Evolutionary conservation across 768 basidiomycete species (phyloP), one percentile per base, ranked within the genome.

Genomic region (Trametes villosa): DNA sequence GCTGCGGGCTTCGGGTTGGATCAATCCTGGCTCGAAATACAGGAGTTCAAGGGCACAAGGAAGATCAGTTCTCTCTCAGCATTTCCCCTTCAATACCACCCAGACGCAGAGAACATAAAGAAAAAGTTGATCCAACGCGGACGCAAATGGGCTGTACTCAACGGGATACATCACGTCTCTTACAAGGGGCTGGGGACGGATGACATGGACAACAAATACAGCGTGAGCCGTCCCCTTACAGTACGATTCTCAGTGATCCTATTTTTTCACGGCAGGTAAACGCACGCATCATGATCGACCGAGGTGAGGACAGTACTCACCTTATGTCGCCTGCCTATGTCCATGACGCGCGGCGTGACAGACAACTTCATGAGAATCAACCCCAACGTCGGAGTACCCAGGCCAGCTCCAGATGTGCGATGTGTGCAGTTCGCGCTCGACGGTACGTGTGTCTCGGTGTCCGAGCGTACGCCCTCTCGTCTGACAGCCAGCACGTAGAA

Each of bases 251-350:
- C 20, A n/a, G 8, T 47, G 1, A 22, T n/a, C n/a, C 20, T 15
- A 27, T n/a, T 18, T 24, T 36, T 11, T 0, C n/a, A 15, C 9
- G 15, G 15, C 59, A 86, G 85, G 77, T 86, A 40, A 79, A 76
- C 41, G 79, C 84, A 42, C 76, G 86, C 18, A 80, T 87, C 55
- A 86, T 88, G 84, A 73, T 88, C 42, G 86, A 88, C 66, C 71
- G 83, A 68, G 75, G 79, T 81, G 64, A 33, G 64, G 61, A 26
- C 9, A n/a, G 20, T n/a, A n/a, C n/a, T n/a, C 8, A 34, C 7
- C 33, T 34, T 34, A 15, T 34, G 33, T n/a, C n/a, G n/a, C n/a
- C n/a, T n/a, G n/a, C n/a, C n/a, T n/a, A 12, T 7, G 20, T 45
- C 33, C 17, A 36, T 36, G 41, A 24, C 49, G 22, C 38, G 13